Evolutionary conservation across 257 asterid genomes (phyloP).

Genomic region (Leptodermis oblonga): DNA sequence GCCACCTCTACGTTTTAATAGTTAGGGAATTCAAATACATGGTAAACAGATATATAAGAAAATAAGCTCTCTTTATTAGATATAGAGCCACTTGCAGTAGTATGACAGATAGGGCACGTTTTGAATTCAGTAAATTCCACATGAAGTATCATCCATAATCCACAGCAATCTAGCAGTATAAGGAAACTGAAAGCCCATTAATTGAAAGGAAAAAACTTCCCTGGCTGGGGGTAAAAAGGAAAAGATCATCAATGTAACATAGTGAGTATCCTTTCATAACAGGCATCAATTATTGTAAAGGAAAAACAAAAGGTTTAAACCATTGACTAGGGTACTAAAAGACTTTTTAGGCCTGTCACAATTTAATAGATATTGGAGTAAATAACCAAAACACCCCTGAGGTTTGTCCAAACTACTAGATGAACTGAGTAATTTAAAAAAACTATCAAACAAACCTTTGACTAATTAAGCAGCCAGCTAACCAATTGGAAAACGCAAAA

Average conservation of each 20-base stretch:
- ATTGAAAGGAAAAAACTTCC: no score
- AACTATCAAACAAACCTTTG: no score
- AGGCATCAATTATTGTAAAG: no score
- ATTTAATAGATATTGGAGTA: background rate
- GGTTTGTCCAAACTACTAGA: no score
- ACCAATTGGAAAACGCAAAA: no score
- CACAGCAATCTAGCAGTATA: background rate
- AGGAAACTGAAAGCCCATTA: background rate
- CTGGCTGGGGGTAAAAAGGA: background rate
- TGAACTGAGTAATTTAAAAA: no score
- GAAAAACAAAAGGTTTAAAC: background rate
- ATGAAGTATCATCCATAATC: background rate
- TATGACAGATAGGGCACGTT: background rate
- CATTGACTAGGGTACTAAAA: background rate
- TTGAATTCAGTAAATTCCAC: background rate
- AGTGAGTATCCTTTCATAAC: background rate
- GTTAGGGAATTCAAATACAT: conserved; percentile 32
- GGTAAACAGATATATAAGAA: background rate
- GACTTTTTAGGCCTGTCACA: background rate
- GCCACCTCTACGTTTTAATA: conserved; percentile 85
- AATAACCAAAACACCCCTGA: no score
- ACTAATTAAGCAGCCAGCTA: no score
- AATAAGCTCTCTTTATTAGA: background rate
- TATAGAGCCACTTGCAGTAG: no score
- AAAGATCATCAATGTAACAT: background rate